Base-by-base conservation (phyloP, 2,329 filamentous ascomycete genomes). In the Plectosphaerella plurivora region DNA sequence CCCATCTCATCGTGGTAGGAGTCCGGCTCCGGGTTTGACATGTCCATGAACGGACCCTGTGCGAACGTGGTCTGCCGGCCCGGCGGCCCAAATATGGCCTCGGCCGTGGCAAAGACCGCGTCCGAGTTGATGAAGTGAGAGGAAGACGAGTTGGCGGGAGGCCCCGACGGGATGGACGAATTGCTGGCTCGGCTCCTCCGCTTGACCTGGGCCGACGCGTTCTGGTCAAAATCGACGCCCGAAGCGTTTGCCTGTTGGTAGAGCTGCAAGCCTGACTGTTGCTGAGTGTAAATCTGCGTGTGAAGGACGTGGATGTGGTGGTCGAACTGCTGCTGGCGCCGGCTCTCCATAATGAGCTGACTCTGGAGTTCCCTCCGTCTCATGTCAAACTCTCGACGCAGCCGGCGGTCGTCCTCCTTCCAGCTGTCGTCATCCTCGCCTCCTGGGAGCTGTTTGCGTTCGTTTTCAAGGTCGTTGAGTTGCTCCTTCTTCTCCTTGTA, bases 381-480 rank as follows among this genome's bases (percentile, higher is more conserved):
- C 8, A 72, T 67, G 22, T 81, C 78, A 77, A 82, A 87, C 28
- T 82, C 76, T 47, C 76, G 73, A 53, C 77, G 76, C 20, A 83
- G 69, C 47, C 78, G 73, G 46, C 67, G 67, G 49, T 83, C 77
- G 51, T 70, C 72, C 50, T 87, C 60, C 50, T 74, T 73, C 75
- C 73, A 78, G 55, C 75, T 77, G 14, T 83, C 80, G 37, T 84
- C 83, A 45, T 82, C 77, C 52, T 84, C 77, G n/a, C 75, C 80
- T 15, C 79, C 84, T 2, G 82, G 79, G 12, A 83, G 75, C 52
- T 78, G 81, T 66, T 87, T 87, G 48, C 84, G 74, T 57, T 87
- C 81, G 53, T 86, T 83, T 64, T 94, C 89, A 24, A 91, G 76
- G 49, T 85, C 79, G 64, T 90, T 89, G 58, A 93, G 82, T 57